These are phyloP conservation scores for Boletus insuetus DNA, from an alignment of 768 basidiomycete genomes.

Conservation along the genomic window DNA sequence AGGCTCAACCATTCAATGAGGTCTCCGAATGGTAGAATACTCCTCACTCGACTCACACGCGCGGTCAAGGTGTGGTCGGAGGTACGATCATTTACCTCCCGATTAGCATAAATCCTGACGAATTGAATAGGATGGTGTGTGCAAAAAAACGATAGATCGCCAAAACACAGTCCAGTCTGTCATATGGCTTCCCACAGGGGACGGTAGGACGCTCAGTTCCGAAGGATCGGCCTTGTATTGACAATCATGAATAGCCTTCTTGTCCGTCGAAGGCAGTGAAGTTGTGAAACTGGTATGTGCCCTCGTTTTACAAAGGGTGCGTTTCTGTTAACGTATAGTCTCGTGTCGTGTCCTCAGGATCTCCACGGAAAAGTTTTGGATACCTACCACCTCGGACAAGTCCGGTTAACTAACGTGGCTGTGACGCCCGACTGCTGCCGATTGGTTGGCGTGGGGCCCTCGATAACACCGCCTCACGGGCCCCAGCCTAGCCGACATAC, in stretches of 20 bases:
- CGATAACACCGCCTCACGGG: slow-evolving; percentile 41
- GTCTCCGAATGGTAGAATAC: slow-evolving; percentile 45
- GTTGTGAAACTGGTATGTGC: slow-evolving; percentile 44
- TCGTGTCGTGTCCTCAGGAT: slow-evolving; percentile 32
- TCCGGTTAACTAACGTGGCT: slow-evolving; percentile 48
- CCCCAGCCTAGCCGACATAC: slow-evolving; percentile 48
- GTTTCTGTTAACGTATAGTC: slow-evolving; percentile 15
- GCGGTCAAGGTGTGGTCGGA: slow-evolving; percentile 53
- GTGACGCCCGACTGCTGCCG: slow-evolving; percentile 46
- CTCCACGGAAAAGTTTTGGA: slow-evolving; percentile 45
- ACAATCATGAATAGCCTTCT: slow-evolving; percentile 38
- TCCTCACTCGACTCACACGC: slow-evolving; percentile 48
- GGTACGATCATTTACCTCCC: slow-evolving; percentile 27
- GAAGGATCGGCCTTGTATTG: slow-evolving; percentile 9
- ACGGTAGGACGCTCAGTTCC: slow-evolving; percentile 33
- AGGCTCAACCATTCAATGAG: slow-evolving; percentile 25
- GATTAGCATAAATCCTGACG: slow-evolving; percentile 4
- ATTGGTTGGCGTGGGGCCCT: slow-evolving; percentile 49
- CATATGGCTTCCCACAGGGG: slow-evolving; percentile 49
- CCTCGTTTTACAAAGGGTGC: slow-evolving; percentile 1
- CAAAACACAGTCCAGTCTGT: slow-evolving; percentile 47
- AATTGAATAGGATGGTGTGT: slow-evolving; percentile 44
- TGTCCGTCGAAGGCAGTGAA: slow-evolving; percentile 49
- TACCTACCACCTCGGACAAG: slow-evolving; percentile 42
- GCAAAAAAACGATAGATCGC: slow-evolving; percentile 49